Percentiles rank a stretch among this genome's conserved stretches.
Evolutionary conservation across 2,329 filamentous ascomycete genomes (phyloP).

Genomic region (Claviceps sp.): DNA sequence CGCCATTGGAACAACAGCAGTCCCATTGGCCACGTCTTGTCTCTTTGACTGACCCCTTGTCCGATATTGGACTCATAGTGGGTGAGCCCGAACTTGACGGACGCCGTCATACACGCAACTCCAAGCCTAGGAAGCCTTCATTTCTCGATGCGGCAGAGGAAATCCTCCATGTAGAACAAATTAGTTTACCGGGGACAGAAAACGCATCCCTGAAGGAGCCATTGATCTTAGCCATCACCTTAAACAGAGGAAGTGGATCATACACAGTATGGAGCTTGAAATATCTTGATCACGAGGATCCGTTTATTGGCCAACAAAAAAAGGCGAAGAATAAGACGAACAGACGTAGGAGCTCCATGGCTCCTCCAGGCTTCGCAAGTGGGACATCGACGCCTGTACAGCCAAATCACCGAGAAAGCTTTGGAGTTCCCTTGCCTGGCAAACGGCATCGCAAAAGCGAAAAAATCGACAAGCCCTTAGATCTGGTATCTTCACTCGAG

Average conservation of each 20-base stretch:
- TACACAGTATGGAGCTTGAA: slow-evolving; percentile 78
- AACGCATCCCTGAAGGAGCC: slow-evolving; percentile 27
- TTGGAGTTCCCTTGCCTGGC: slow-evolving; percentile 45
- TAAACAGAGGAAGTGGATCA: slow-evolving; percentile 61
- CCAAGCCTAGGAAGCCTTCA: slow-evolving; percentile 26
- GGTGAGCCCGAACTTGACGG: slow-evolving; percentile 34
- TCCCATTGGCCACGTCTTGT: slow-evolving; percentile 64
- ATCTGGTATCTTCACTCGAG: slow-evolving; percentile 59
- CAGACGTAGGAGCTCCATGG: slow-evolving; percentile 49
- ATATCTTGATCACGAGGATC: slow-evolving; percentile 58
- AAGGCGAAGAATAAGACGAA: slow-evolving; percentile 32
- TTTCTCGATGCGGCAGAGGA: slow-evolving; percentile 68
- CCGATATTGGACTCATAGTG: slow-evolving; percentile 75
- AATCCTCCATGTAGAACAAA: slow-evolving; percentile 66
- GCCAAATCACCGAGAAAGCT: slow-evolving; percentile 61
- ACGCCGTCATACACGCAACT: slow-evolving; percentile 17
- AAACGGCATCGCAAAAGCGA: slow-evolving; percentile 42
- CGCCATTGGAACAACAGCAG: slow-evolving; percentile 36
- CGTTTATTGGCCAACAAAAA: slow-evolving; percentile 33
- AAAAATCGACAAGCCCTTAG: slow-evolving; percentile 37
- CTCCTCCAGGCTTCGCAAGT: slow-evolving; percentile 55
- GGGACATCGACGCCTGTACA: slow-evolving; percentile 67
- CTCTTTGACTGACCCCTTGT: slow-evolving; percentile 71
- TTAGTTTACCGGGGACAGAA: slow-evolving; percentile 39
- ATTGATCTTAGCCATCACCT: slow-evolving; percentile 65